Conservation (phyloP, 345 rosid species). For the Sapria himalayana region DNA sequence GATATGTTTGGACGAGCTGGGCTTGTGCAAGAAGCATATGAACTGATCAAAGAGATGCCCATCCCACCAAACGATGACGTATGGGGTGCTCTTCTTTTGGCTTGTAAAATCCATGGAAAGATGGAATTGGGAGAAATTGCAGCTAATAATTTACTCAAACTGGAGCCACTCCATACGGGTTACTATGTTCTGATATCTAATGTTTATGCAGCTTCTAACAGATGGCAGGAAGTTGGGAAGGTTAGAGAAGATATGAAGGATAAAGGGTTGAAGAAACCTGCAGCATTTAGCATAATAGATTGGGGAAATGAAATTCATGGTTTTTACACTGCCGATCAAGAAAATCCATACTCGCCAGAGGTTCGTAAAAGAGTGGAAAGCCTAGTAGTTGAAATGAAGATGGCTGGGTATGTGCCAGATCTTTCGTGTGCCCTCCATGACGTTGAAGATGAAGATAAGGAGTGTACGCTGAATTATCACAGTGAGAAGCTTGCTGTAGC, state of each 20-base stretch:
- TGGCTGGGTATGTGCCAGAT: conserved; percentile 27
- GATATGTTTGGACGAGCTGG: conserved; percentile 51
- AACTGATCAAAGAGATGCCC: conserved; percentile 29
- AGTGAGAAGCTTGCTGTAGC: conserved; percentile 43
- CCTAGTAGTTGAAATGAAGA: conserved; percentile 19
- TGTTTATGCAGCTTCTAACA: conserved; percentile 31
- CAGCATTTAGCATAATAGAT: conserved; percentile 32
- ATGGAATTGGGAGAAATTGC: conserved; percentile 24
- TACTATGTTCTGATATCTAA: conserved; percentile 37
- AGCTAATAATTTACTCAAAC: conserved; percentile 21
- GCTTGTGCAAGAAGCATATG: conserved; percentile 24
- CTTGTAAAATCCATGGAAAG: conserved; percentile 35
- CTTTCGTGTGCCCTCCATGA: conserved; percentile 32
- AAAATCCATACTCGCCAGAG: conserved; percentile 16
- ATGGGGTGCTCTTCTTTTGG: conserved; percentile 45
- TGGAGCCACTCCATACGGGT: conserved; percentile 32
- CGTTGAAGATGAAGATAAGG: conserved; percentile 39
- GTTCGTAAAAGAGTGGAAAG: conserved; percentile 19
- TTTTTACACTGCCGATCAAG: conserved; percentile 29
- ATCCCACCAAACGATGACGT: conserved; percentile 21
- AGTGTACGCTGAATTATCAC: conserved; percentile 22
- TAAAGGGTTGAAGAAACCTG: conserved; percentile 35
- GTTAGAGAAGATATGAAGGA: conserved; percentile 27
- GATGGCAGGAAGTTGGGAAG: conserved; percentile 31
- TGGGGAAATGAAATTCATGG: conserved; percentile 20